Percentiles rank a stretch among this genome's conserved stretches.
Conservation (phyloP, 1,139 yeast species). For the Meyerozyma carpophila region DNA sequence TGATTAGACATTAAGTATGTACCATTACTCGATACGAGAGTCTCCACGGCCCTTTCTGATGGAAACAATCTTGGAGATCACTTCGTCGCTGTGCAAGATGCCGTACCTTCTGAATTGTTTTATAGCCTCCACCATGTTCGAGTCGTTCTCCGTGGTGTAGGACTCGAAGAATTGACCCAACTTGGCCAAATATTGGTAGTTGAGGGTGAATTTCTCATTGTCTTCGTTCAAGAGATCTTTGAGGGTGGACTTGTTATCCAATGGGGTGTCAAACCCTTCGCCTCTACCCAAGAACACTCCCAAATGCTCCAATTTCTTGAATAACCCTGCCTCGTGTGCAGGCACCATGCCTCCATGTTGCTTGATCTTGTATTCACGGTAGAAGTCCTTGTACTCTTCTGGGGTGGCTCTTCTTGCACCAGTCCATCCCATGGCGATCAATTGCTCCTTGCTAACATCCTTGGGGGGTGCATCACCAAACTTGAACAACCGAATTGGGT, state of each 20-base stretch:
- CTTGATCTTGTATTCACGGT: conserved; percentile 60
- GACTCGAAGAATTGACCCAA: conserved; percentile 44
- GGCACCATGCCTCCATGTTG: conserved; percentile 72
- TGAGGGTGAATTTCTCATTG: conserved; percentile 37
- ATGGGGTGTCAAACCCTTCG: conserved; percentile 77
- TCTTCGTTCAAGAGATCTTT: conserved; percentile 18
- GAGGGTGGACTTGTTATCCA: conserved; percentile 23
- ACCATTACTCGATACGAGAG: conserved; percentile 2
- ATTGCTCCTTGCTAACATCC: conserved; percentile 47
- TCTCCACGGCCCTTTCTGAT: conserved; percentile 31
- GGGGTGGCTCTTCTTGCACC: conserved; percentile 72
- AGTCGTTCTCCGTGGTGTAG: conserved; percentile 25
- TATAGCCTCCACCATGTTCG: conserved; percentile 33
- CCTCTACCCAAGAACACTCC: conserved; percentile 64
- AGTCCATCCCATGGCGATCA: conserved; percentile 83
- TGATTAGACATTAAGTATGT: not conserved
- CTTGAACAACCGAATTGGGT: conserved; percentile 49
- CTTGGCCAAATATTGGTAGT: conserved; percentile 49
- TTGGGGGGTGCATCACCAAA: conserved; percentile 15
- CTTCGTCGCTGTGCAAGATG: conserved; percentile 44
- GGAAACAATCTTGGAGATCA: conserved; percentile 33
- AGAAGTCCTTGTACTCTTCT: conserved; percentile 67
- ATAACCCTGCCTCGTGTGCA: conserved; percentile 72
- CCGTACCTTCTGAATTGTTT: conserved; percentile 62
- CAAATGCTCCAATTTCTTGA: conserved; percentile 52